These are phyloP conservation scores for Biscogniauxia marginata DNA, from an alignment of 2,329 filamentous ascomycete species.

Conservation along the genomic window DNA sequence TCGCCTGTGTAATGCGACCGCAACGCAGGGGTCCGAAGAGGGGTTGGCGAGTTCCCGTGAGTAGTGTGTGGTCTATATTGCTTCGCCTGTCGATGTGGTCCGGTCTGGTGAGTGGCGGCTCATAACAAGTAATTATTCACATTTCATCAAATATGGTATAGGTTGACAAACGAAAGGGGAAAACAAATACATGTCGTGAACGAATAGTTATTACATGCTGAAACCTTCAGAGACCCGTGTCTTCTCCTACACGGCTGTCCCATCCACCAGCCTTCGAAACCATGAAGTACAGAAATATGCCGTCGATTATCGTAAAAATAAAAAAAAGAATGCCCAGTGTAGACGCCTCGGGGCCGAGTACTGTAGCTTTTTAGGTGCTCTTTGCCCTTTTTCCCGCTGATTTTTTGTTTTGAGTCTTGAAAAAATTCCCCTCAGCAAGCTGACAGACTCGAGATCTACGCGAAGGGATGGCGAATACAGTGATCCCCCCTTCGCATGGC, in stretches of 20 bases:
- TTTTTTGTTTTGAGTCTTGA: conserved; percentile 4
- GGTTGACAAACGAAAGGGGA: conserved; percentile 31
- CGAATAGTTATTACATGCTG: conserved; percentile 50
- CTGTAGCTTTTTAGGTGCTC: conserved; percentile 20
- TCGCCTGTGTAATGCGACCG: neutral
- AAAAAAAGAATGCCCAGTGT: conserved; percentile 10
- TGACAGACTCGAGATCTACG: conserved; percentile 18
- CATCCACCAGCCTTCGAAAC: conserved; percentile 22
- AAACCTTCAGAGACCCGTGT: conserved; percentile 35
- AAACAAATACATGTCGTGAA: conserved; percentile 38
- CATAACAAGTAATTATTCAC: conserved; percentile 22
- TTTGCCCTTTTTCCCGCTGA: conserved; percentile 11
- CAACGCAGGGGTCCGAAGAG: neutral
- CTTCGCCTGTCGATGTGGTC: neutral
- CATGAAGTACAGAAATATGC: conserved; percentile 28
- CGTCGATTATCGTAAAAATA: conserved; percentile 34
- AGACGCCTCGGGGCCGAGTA: conserved; percentile 22
- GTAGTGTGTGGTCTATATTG: neutral
- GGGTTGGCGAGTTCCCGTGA: neutral
- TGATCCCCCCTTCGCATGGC: conserved; percentile 16
- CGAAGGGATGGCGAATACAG: conserved; percentile 12
- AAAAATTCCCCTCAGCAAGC: conserved; percentile 9
- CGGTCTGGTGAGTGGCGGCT: neutral
- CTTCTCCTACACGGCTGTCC: conserved; percentile 22
- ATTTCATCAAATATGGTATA: conserved; percentile 29